These are phyloP conservation scores for Pyrenophora graminea DNA, from an alignment of 2,329 filamentous ascomycete species.

Conservation along the genomic window DNA sequence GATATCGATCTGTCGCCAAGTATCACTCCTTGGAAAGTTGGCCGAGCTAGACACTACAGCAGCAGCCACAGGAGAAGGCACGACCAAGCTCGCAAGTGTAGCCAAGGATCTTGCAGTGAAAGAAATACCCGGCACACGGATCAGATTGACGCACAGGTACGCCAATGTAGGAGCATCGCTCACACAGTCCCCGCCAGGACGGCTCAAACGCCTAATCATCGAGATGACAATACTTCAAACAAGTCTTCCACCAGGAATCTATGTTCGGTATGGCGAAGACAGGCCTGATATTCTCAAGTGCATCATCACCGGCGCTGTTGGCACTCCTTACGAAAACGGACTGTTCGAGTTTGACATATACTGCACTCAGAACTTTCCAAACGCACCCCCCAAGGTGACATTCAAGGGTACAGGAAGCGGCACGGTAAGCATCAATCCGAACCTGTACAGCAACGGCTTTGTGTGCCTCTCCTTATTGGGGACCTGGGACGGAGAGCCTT, in stretches of 20 bases:
- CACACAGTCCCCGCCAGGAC: slow-evolving; percentile 34
- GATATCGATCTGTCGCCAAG: slow-evolving; percentile 41
- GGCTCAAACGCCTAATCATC: slow-evolving; percentile 52
- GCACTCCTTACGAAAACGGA: slow-evolving; percentile 59
- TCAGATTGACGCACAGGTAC: slow-evolving; percentile 39
- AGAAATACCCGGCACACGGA: slow-evolving; percentile 44
- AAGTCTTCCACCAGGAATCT: slow-evolving; percentile 57
- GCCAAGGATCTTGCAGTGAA: slow-evolving; percentile 24
- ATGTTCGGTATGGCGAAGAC: slow-evolving; percentile 52
- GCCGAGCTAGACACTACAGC: slow-evolving; percentile 14
- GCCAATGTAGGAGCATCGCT: slow-evolving; percentile 11
- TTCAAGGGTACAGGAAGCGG: slow-evolving; percentile 55
- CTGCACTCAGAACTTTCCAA: slow-evolving; percentile 51
- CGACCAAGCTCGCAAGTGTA: too few relatives aligned
- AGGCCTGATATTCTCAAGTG: slow-evolving; percentile 58
- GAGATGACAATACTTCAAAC: slow-evolving; percentile 54
- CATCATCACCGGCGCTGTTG: slow-evolving; percentile 55
- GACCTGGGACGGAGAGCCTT: slow-evolving; percentile 52
- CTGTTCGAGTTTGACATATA: slow-evolving; percentile 61
- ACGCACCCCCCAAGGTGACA: slow-evolving; percentile 47
- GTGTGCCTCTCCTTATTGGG: slow-evolving; percentile 30
- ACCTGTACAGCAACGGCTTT: slow-evolving; percentile 56
- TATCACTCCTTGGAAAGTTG: slow-evolving; percentile 35
- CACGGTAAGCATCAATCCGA: slow-evolving; percentile 54
- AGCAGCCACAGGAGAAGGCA: neutral